These are phyloP conservation scores for Phaeophleospora eucalypticola DNA, from an alignment of 2,329 filamentous ascomycete species.

Conservation along the genomic window DNA sequence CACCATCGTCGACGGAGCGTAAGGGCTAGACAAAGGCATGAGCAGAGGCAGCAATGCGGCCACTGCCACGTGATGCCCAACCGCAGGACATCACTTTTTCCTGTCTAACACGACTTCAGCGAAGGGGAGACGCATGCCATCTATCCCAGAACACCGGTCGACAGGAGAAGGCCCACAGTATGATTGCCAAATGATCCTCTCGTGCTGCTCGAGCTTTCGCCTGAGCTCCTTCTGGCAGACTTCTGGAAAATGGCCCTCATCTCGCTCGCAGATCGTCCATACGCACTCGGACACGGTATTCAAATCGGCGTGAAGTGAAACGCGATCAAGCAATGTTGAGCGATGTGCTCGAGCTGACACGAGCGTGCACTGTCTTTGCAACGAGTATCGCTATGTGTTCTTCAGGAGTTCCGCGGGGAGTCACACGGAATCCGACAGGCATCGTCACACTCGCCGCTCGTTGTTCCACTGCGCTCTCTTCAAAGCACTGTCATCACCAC, in stretches of 20 bases:
- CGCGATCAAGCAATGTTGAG: too few relatives aligned
- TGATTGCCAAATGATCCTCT: background rate
- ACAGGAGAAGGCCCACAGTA: background rate
- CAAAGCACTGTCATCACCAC: too few relatives aligned
- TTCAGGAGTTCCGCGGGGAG: too few relatives aligned
- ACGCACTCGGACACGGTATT: background rate
- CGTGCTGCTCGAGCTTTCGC: background rate
- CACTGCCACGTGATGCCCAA: background rate
- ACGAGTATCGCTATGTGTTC: too few relatives aligned
- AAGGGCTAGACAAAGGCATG: background rate
- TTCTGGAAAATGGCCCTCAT: background rate
- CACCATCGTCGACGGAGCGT: background rate
- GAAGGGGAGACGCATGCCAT: background rate
- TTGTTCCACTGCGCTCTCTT: too few relatives aligned
- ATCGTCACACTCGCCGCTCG: too few relatives aligned
- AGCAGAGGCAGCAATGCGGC: background rate
- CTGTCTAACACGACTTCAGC: too few relatives aligned
- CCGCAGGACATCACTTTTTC: background rate
- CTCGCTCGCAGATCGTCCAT: background rate
- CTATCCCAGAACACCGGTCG: background rate
- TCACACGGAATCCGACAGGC: too few relatives aligned
- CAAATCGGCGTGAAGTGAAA: too few relatives aligned
- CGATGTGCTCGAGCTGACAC: too few relatives aligned
- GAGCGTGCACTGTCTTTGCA: too few relatives aligned
- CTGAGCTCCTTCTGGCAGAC: background rate